These are phyloP conservation scores for Chamaecyparis obtusa DNA, from an alignment of 75 land plant genomes.

Conservation along the genomic window DNA sequence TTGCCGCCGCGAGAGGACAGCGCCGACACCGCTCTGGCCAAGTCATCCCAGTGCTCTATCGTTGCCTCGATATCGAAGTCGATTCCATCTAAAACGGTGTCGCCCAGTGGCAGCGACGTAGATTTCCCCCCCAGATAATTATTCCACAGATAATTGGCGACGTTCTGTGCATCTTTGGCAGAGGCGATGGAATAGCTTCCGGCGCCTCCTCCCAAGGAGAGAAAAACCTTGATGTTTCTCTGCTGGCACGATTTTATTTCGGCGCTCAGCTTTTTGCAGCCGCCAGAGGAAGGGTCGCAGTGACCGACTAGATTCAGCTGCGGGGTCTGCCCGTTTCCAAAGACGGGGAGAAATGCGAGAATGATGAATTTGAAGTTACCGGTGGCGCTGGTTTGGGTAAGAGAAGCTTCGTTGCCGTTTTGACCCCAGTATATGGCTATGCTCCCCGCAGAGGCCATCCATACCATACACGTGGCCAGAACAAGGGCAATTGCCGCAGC, in stretches of 20 bases:
- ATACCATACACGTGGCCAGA: too few species aligned
- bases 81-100: constrained; percentile 47
- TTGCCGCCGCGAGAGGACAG: constrained; percentile 6
- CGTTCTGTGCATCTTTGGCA: constrained; percentile 34
- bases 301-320: too few species aligned
- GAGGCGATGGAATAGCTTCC: constrained; percentile 46
- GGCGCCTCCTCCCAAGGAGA: constrained; percentile 52
- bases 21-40: constrained; percentile 24
- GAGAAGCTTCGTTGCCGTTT: too few species aligned
- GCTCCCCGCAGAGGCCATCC: too few species aligned
- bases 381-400: too few species aligned
- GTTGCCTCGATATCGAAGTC: constrained; percentile 50
- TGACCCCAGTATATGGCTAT: too few species aligned
- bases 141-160: constrained; percentile 52
- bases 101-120: constrained; percentile 35
- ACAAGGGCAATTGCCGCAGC: too few species aligned
- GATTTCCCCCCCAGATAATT: constrained; percentile 44
- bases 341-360: too few species aligned
- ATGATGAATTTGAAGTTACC: too few species aligned
- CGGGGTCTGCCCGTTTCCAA: too few species aligned
- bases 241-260: constrained; percentile 42
- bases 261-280: constrained; percentile 27
- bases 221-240: constrained; percentile 41
- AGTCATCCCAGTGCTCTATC: constrained; percentile 17
- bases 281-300: too few species aligned